Evolutionary conservation across 2,329 filamentous ascomycete genomes (phyloP).

Genomic region (Domatiomyces catenatus): DNA sequence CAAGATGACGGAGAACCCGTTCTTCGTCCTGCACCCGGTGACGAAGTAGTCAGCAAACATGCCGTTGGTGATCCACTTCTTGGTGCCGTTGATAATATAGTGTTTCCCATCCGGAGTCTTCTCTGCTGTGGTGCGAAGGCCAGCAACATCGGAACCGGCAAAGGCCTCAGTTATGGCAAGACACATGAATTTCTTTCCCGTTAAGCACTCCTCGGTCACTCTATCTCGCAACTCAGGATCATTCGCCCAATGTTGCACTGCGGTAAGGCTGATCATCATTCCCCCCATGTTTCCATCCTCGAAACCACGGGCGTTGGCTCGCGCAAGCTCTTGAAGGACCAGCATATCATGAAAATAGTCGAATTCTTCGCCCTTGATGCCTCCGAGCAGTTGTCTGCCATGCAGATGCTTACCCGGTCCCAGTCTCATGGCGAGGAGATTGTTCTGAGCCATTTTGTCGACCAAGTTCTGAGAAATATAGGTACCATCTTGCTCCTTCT

Average conservation of each 20-base stretch:
- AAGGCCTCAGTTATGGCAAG: constrained; percentile 68
- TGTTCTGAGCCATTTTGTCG: constrained; percentile 45
- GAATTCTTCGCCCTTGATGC: constrained; percentile 56
- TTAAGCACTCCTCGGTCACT: constrained; percentile 52
- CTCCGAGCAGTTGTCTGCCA: constrained; percentile 49
- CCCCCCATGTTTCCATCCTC: constrained; percentile 64
- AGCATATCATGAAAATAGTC: constrained; percentile 60
- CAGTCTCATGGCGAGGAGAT: constrained; percentile 54
- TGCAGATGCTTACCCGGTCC: constrained; percentile 51
- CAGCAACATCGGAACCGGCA: constrained; percentile 58
- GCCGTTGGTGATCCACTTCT: constrained; percentile 69
- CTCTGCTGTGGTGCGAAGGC: constrained; percentile 51
- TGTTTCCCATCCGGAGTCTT: constrained; percentile 48
- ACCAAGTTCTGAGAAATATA: constrained; percentile 52
- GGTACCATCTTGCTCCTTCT: constrained; percentile 54
- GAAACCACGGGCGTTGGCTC: constrained; percentile 60
- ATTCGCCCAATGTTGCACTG: constrained; percentile 56
- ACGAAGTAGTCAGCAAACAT: constrained; percentile 53
- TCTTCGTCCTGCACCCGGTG: constrained; percentile 58
- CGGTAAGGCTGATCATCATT: constrained; percentile 46
- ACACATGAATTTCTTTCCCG: constrained; percentile 51
- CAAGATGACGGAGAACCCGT: constrained; percentile 50
- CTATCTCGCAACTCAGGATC: constrained; percentile 44
- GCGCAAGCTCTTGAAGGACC: constrained; percentile 54
- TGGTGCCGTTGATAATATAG: constrained; percentile 54